Conservation (phyloP, 1,139 yeast genomes). For the Blastobotrys malaysiensis region DNA sequence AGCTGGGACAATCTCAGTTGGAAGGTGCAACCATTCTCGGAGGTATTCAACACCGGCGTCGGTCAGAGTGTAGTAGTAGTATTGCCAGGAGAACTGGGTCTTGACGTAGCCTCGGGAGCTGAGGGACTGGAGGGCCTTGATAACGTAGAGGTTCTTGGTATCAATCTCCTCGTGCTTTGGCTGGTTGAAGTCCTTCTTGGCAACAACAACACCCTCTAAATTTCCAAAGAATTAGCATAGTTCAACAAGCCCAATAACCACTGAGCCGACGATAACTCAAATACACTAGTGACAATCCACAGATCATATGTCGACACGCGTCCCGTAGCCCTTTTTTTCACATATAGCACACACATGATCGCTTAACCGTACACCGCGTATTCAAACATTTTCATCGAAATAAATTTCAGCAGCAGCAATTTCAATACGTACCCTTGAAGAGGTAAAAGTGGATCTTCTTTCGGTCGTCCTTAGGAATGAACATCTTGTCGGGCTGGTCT, state of each 20-base stretch:
- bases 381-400: background rate
- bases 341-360: background rate
- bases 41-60: slow-evolving; percentile 99
- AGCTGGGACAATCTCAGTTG: slow-evolving; percentile 97
- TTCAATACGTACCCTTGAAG: slow-evolving; percentile 78
- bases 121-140: slow-evolving; percentile 99
- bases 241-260: background rate
- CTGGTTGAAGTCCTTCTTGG: slow-evolving; percentile 98
- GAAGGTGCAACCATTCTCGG: slow-evolving; percentile 97
- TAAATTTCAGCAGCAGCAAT: background rate
- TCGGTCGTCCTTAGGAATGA: slow-evolving; percentile 99
- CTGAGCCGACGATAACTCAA: background rate
- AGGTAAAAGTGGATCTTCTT: slow-evolving; percentile 98
- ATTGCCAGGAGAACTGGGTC: slow-evolving; percentile 99
- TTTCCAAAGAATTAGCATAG: slow-evolving; percentile 1
- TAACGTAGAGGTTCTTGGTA: slow-evolving; percentile 96
- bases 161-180: slow-evolving; percentile 97
- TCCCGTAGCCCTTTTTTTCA: background rate
- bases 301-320: background rate
- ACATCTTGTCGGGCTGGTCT: slow-evolving; percentile 50
- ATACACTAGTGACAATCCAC: background rate
- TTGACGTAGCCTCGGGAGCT: slow-evolving; percentile 98
- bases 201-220: slow-evolving; percentile 97
- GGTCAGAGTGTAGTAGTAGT: slow-evolving; percentile 99
- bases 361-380: background rate